Evolutionary conservation across 805 yeast species (phyloP), one percentile per base, ranked within the genome.

Genomic region (Vanderwaltozyma polyspora): DNA sequence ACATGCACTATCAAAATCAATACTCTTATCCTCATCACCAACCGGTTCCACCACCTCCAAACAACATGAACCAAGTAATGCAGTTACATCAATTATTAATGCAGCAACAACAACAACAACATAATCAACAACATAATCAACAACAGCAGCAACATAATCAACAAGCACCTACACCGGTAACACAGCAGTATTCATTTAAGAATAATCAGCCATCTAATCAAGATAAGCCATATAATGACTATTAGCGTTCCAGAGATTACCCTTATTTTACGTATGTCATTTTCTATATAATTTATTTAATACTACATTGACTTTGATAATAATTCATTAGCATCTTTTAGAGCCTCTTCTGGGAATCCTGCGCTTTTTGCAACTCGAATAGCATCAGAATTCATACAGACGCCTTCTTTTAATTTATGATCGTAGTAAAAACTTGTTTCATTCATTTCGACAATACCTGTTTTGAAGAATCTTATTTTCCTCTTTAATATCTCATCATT

Each of bases 301-400:
- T n/a, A n/a, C n/a, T n/a, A n/a, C n/a, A 6, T 27, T 16, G 19
- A 6, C 19, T 28, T 12, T n/a, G n/a, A 18, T 25, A 34, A 19
- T 19, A 28, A 16, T 6, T 3, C 5, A 13, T 19, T 19, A 12
- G 93, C 94, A 25, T 65, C 57, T 1, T 56, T 40, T 13, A 84
- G 46, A 1, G 85, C 84, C 3, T 55, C 52, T 6, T 42, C 42
- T 0, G 95, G 94, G 42, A 83, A 79, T 0, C 93, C 93, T 0
- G 94, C 93, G 48, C 76, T 57, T 46, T 69, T 66, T 0, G 94
- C 94, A 9, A 83, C 79, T 35, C 72, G 74, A 10, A 83, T 54
- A 1, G 94, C 95, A 52, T 79, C 80, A 0, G 94, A 81, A 40
- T 76, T 69, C 7, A 66, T 65, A 47, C 85, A 73, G n/a, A 85